Conservation (phyloP, 1,284 basidiomycete species). For the Ustilago shanxiensis region DNA sequence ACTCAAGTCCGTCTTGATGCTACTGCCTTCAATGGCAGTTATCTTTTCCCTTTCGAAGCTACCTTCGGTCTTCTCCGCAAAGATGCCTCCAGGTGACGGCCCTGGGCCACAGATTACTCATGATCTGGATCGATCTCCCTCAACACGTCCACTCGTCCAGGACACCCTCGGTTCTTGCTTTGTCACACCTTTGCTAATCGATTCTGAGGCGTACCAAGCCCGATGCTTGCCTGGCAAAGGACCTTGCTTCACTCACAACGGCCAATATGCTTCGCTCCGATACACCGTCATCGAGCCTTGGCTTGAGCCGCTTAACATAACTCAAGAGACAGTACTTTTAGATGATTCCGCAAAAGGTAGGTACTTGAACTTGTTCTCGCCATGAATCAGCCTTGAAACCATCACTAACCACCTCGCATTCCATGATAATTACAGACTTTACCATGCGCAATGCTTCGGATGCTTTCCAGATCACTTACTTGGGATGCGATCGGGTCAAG, state of each 20-base stretch:
- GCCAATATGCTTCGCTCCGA: not conserved
- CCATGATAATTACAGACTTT: conserved; percentile 2
- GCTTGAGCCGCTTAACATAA: conserved; percentile 17
- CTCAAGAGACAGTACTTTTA: not conserved
- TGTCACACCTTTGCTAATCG: conserved; percentile 8
- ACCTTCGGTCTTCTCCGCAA: not conserved
- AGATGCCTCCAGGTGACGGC: not conserved
- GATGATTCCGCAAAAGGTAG: conserved; percentile 4
- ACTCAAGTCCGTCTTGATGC: not conserved
- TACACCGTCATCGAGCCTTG: conserved; percentile 7
- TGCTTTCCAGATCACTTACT: conserved; percentile 15
- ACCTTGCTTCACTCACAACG: conserved; percentile 11
- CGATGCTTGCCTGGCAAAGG: not conserved
- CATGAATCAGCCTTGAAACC: not conserved
- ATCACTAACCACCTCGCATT: not conserved
- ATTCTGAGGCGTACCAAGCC: not conserved
- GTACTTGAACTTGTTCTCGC: too few relatives aligned
- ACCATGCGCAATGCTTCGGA: conserved; percentile 1
- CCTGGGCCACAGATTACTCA: conserved; percentile 7
- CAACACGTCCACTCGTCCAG: not conserved
- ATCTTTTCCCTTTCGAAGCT: not conserved
- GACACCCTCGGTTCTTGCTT: not conserved
- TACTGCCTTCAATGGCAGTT: not conserved
- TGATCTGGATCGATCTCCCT: not conserved
- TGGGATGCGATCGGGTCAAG: not conserved